Base-by-base conservation (phyloP, 23 red algal species). In the Gracilaria gracilis region DNA sequence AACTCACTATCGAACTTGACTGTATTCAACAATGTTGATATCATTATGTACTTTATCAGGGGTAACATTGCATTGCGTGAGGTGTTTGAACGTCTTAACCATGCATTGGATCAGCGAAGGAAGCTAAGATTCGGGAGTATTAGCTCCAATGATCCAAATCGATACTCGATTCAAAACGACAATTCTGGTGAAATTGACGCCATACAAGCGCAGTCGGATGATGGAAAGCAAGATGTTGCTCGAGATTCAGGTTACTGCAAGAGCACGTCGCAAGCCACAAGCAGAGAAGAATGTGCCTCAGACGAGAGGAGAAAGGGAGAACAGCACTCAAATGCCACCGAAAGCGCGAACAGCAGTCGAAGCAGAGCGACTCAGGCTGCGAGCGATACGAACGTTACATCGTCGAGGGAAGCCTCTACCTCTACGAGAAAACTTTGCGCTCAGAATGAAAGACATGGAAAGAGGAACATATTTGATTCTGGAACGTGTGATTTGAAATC, bases 1-100 rank as follows among this genome's bases (percentile, higher is more conserved):
- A 64, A 48, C 34, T 67, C 85, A 58, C 71, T 89, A 9, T 80
- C 70, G 51, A 65, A 57, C 46, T 39, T 89, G 47, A 89, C 58
- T 53, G 19, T 89, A 1, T 77, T 61, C 32, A 89, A 89, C 70
- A 89, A 89, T 50, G 73, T 89, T 53, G 85, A 89, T 37, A 89
- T 89, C 48, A 65, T 89, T 66, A 57, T 58, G 71, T 89, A 79
- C 53, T 89, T 89, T 44, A 80, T 89, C 9, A 50, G 57, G 21
- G 85, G 73, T 13, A 71, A 71, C 48, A 48, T 66, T 70, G 64
- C 83, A 6, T 53, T 87, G 28, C 48, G 58, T 20, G 83, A 87
- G 49, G 61, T 73, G 23, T 75, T 87, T 39, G 61, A 83, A 40
- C 46, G 61, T 57, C 55, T 83, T 16, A 83, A 83, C 12, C 31